Evolutionary conservation across 2,329 filamentous ascomycete genomes (phyloP), one percentile per base, ranked within the genome.

Genomic region (Fusarium foetens): DNA sequence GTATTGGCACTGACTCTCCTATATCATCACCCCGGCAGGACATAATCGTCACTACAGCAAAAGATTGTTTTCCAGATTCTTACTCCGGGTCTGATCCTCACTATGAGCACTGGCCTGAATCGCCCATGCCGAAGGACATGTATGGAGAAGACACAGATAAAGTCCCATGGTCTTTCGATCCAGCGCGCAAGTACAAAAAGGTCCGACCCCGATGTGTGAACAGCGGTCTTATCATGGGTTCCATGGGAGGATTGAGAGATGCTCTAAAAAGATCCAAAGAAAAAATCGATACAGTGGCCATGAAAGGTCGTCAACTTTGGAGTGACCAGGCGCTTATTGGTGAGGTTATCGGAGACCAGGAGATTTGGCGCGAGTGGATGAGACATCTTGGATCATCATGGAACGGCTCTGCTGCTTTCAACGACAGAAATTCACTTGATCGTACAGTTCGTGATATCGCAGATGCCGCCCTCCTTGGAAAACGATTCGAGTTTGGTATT

Each of bases 271-370:
- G 78, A 21, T 72, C 68, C 31, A 79, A 75, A 21, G 75, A 78
- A 1, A 82, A 82, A 57, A 66, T 80, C 6, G 76, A 80, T 5
- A 46, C 29, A 2, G 75, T 74, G 2, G 72, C 77, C 8, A 75
- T 72, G 63, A 68, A 65, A 9, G 81, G 79, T 4, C 77, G 80
- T 2, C 81, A 82, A 61, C 79, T 81, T 13, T 82, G 80, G 81
- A 82, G 80, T 67, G 80, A 83, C 42, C 81, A 83, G 54, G 80
- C 81, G 0, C 78, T 83, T 9, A 68, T 83, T 3, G 81, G 75
- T 1, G 81, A 83, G 39, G 80, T 82, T n/a, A 78, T 82, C 12
- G 81, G 80, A 14, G 81, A 83, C 25, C 81, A 83, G 55, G 79
- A 82, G 64, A 77, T 81, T 36, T 82, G 79, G 77, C 79, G 81